Conservation (phyloP, 2,329 filamentous ascomycete genomes). For the Iodosphaeria phyllophila region DNA sequence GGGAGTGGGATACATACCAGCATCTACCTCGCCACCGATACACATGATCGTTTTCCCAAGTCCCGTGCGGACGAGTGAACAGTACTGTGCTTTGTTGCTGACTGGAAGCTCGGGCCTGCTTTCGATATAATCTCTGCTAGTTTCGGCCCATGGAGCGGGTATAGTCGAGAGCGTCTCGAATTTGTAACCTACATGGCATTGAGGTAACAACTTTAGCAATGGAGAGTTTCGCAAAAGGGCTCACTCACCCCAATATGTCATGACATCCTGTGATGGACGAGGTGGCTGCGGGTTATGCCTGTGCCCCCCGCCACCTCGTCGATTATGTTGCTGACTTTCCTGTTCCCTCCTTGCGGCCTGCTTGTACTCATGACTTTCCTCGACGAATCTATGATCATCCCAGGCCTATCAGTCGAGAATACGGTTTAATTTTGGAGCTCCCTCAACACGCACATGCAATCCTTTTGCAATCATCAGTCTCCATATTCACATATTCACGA, state of each 20-base stretch:
- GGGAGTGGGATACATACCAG: conserved; percentile 31
- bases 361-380: conserved; percentile 71
- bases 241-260: conserved; percentile 80
- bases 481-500: no score
- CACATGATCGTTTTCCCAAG: conserved; percentile 60
- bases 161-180: conserved; percentile 78
- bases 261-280: conserved; percentile 60
- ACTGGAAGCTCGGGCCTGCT: conserved; percentile 50
- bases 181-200: conserved; percentile 98
- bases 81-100: conserved; percentile 87
- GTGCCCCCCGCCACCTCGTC: conserved; percentile 6
- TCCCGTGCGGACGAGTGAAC: conserved; percentile 77
- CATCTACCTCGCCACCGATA: conserved; percentile 87
- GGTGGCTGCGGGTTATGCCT: conserved; percentile 10
- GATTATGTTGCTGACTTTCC: conserved; percentile 28
- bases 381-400: conserved; percentile 57
- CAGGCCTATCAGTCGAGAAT: neutral
- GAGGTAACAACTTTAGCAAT: no score
- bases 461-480: conserved; percentile 17
- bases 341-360: conserved; percentile 41
- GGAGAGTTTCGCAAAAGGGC: no score
- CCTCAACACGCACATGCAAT: conserved; percentile 26
- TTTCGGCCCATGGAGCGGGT: conserved; percentile 54
- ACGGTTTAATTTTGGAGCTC: neutral
- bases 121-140: conserved; percentile 61